phyloP scores from a whole-genome alignment of 2,329 filamentous ascomycete genomes.

The Taxawa tesnikishii region DNA sequence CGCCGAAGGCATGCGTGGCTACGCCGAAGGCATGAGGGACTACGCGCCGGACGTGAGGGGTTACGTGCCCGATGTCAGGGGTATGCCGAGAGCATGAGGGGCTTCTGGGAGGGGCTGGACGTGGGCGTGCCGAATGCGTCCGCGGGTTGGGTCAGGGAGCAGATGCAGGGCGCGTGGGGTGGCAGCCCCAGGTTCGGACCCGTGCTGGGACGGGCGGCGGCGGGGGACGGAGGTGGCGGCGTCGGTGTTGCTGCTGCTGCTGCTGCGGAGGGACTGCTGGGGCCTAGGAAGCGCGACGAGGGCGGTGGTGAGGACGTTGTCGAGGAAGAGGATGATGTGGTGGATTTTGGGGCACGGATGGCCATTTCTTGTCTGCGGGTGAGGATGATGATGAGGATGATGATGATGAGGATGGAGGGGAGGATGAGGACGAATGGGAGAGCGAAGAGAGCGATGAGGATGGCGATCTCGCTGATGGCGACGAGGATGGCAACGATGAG shows the following conservation, averaged over 20 bases:
- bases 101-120: too few species aligned
- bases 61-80: too few species aligned
- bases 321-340: too few species aligned
- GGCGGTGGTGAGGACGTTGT: conserved; percentile 4
- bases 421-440: conserved; percentile 6
- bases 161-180: too few species aligned
- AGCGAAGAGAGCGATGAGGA: conserved; percentile 5
- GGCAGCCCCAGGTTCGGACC: too few species aligned
- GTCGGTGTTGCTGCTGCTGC: conserved; percentile 20
- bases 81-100: too few species aligned
- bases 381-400: conserved; percentile 2
- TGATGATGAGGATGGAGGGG: conserved; percentile 6
- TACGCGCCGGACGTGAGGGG: too few species aligned
- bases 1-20: too few species aligned
- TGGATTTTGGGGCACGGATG: conserved; percentile 9
- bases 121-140: too few species aligned
- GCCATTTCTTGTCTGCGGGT: conserved; percentile 3
- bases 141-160: too few species aligned
- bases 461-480: conserved; percentile 14
- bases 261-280: conserved; percentile 1
- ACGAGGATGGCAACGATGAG: conserved; percentile 32
- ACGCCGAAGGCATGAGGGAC: too few species aligned
- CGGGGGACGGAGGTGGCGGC: conserved; percentile 16
- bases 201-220: neutral
- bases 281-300: conserved; percentile 2